phyloP scores from a whole-genome alignment of 2,329 filamentous ascomycete genomes.

The Colletotrichum caudatum region DNA sequence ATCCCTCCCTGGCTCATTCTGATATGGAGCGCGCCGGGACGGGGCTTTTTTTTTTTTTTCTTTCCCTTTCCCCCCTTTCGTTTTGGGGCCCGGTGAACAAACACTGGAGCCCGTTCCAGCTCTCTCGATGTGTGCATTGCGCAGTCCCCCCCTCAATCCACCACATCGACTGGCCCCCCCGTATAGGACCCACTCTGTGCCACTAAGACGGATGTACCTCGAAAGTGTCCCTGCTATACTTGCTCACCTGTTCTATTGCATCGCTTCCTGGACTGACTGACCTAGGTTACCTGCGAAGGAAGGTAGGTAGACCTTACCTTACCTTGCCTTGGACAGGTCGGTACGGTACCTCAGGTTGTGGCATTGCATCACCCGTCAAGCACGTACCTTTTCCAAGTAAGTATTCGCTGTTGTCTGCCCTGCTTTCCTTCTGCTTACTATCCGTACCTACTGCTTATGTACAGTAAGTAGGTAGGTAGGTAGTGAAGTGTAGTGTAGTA shows the following conservation, averaged over 20 bases:
- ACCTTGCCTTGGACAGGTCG: slow-evolving; percentile 1
- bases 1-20: slow-evolving; percentile 39
- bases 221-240: slow-evolving; percentile 10
- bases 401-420: slow-evolving; percentile 17
- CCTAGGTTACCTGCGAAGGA: too few relatives aligned
- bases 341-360: slow-evolving; percentile 1
- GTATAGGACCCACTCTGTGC: background rate
- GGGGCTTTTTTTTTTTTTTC: slow-evolving; percentile 8
- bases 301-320: background rate
- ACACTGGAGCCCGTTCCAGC: slow-evolving; percentile 23
- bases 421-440: slow-evolving; percentile 23
- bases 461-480: too few relatives aligned
- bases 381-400: slow-evolving; percentile 12
- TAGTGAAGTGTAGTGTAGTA: too few relatives aligned
- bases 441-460: background rate
- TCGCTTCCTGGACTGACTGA: background rate
- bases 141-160: slow-evolving; percentile 24
- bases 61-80: background rate
- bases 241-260: slow-evolving; percentile 1
- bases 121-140: slow-evolving; percentile 32
- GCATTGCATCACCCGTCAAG: background rate
- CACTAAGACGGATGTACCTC: slow-evolving; percentile 21
- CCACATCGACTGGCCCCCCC: slow-evolving; percentile 12
- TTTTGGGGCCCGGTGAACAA: slow-evolving; percentile 38
- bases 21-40: slow-evolving; percentile 24